Evolutionary conservation across 148 eudicot species (phyloP).

Genomic region (Salicornia ramosissima): DNA sequence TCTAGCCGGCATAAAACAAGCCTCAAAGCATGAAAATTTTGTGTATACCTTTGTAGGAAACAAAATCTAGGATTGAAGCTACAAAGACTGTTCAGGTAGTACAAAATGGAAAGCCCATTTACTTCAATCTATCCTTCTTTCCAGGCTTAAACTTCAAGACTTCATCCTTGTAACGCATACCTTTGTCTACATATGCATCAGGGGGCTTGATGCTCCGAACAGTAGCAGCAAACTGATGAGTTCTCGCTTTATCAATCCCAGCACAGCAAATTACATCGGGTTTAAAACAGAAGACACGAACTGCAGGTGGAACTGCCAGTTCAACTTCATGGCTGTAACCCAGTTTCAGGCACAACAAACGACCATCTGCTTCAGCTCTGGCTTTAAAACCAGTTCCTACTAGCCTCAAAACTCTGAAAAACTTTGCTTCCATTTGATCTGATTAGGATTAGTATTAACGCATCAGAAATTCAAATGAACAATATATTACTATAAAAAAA

Average conservation of each 20-base stretch:
- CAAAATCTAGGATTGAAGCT: no score
- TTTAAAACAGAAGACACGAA: constrained; percentile 71
- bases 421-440: constrained; percentile 61
- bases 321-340: constrained; percentile 87
- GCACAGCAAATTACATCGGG: constrained; percentile 61
- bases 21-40: no score
- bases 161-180: constrained; percentile 71
- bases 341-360: constrained; percentile 52
- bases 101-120: neutral
- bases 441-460: neutral
- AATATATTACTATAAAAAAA: no score
- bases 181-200: constrained; percentile 66
- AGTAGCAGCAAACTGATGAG: constrained; percentile 73
- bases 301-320: constrained; percentile 68
- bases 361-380: constrained; percentile 71
- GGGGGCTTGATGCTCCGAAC: constrained; percentile 73
- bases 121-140: constrained; percentile 47
- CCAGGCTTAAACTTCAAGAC: constrained; percentile 65
- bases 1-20: no score
- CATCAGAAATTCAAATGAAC: neutral
- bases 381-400: constrained; percentile 87
- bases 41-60: no score
- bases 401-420: constrained; percentile 64
- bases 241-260: constrained; percentile 57
- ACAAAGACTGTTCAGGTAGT: no score